Evolutionary conservation across 2,329 filamentous ascomycete species (phyloP).

Genomic region (Simplicillium sp.): DNA sequence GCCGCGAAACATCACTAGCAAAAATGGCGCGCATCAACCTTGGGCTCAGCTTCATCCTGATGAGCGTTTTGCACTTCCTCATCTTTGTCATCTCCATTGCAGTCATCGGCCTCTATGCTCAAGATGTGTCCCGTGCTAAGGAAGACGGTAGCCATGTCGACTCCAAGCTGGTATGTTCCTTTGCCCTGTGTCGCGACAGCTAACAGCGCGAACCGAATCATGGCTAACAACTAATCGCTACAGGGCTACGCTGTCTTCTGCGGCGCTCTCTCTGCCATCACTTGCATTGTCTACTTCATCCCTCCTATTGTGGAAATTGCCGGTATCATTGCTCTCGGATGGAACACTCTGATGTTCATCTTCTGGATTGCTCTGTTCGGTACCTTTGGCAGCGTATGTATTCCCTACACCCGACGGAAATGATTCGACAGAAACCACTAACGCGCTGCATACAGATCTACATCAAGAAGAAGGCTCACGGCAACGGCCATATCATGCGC

Average conservation of each 20-base stretch:
- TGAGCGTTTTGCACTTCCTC: slow-evolving; percentile 57
- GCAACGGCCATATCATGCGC: slow-evolving; percentile 52
- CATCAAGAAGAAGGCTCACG: slow-evolving; percentile 58
- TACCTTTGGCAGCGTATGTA: slow-evolving; percentile 58
- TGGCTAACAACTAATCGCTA: not conserved
- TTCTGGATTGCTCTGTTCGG: slow-evolving; percentile 79
- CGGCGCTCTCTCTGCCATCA: slow-evolving; percentile 55
- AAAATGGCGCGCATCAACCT: slow-evolving; percentile 37
- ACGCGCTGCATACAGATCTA: slow-evolving; percentile 43
- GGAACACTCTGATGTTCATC: slow-evolving; percentile 64
- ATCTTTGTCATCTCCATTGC: slow-evolving; percentile 70
- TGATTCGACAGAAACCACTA: not conserved
- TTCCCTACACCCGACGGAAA: not conserved
- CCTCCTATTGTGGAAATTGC: slow-evolving; percentile 48
- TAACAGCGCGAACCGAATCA: not conserved
- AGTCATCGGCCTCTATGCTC: slow-evolving; percentile 70
- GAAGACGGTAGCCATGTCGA: slow-evolving; percentile 42
- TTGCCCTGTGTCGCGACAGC: not conserved
- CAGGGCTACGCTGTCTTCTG: slow-evolving; percentile 65
- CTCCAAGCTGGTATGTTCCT: slow-evolving; percentile 61
- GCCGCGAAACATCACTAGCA: not conserved
- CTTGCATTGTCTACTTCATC: slow-evolving; percentile 55
- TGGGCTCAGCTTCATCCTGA: slow-evolving; percentile 40
- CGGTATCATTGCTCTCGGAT: slow-evolving; percentile 43
- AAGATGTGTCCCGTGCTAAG: slow-evolving; percentile 50